These are phyloP conservation scores for Teratosphaeria zuluensis DNA, from an alignment of 2,329 filamentous ascomycete species.

Conservation along the genomic window DNA sequence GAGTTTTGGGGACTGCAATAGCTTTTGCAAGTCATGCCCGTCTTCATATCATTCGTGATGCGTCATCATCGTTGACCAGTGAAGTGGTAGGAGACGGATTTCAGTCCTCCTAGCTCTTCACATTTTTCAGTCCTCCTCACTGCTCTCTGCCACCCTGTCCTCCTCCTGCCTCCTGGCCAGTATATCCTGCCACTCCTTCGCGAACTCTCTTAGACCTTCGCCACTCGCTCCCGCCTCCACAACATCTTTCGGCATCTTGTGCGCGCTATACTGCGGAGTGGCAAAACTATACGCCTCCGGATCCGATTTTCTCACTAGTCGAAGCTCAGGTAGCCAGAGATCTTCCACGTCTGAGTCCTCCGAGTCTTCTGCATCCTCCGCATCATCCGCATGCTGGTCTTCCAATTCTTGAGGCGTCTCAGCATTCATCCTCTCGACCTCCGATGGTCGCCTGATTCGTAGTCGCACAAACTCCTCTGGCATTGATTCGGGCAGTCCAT, in stretches of 20 bases:
- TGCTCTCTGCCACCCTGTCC: slow-evolving; percentile 21
- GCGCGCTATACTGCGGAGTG: slow-evolving; percentile 81
- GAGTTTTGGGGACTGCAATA: too few relatives aligned
- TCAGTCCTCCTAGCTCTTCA: too few relatives aligned
- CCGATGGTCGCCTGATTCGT: slow-evolving; percentile 6
- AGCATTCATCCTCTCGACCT: not conserved
- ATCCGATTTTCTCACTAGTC: slow-evolving; percentile 73
- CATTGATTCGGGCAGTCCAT: too few relatives aligned
- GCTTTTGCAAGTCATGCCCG: not conserved
- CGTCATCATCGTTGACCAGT: too few relatives aligned
- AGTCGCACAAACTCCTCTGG: slow-evolving; percentile 16
- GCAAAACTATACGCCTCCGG: slow-evolving; percentile 81
- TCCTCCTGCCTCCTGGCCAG: slow-evolving; percentile 32
- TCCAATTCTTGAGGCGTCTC: not conserved
- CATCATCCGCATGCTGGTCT: slow-evolving; percentile 5
- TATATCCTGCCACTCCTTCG: slow-evolving; percentile 39
- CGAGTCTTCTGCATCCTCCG: slow-evolving; percentile 40
- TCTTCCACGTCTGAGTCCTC: slow-evolving; percentile 27
- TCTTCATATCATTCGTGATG: too few relatives aligned
- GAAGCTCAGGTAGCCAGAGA: slow-evolving; percentile 61
- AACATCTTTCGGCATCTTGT: slow-evolving; percentile 90
- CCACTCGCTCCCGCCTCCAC: slow-evolving; percentile 55
- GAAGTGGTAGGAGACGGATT: too few relatives aligned
- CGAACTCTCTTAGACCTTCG: slow-evolving; percentile 63
- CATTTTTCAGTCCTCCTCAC: slow-evolving; percentile 18